These are phyloP conservation scores for Erythrobasidium hasegawianum DNA, from an alignment of 1,284 basidiomycete genomes.

Conservation along the genomic window DNA sequence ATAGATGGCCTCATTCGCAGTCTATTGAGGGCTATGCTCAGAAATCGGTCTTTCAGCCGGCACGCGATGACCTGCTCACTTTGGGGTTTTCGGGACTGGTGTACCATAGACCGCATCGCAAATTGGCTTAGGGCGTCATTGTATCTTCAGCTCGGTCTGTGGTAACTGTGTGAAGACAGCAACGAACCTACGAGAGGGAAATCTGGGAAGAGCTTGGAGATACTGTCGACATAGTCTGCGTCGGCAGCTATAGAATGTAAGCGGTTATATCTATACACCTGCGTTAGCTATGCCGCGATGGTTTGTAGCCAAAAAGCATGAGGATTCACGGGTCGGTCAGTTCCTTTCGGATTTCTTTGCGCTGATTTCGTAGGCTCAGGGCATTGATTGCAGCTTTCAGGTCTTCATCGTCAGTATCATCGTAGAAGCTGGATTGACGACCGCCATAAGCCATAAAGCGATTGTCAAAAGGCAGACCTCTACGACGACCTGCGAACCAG, in stretches of 20 bases:
- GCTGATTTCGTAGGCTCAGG: constrained; percentile 23
- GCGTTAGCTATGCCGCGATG: neutral
- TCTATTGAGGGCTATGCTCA: constrained; percentile 14
- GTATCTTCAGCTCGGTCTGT: constrained; percentile 1
- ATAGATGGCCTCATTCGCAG: constrained; percentile 59
- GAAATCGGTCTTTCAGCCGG: too few species aligned
- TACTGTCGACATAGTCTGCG: constrained; percentile 62
- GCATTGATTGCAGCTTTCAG: neutral
- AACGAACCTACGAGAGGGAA: constrained; percentile 63
- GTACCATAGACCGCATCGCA: constrained; percentile 94
- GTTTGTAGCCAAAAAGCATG: neutral
- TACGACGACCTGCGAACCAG: neutral
- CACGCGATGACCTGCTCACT: constrained; percentile 31
- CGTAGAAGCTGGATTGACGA: neutral
- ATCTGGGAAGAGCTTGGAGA: constrained; percentile 58
- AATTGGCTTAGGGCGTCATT: constrained; percentile 61
- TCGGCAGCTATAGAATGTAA: constrained; percentile 79
- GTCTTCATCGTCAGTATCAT: constrained; percentile 6
- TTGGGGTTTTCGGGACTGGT: constrained; percentile 58
- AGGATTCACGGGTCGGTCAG: constrained; percentile 29
- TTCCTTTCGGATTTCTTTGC: constrained; percentile 29
- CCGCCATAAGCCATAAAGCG: neutral
- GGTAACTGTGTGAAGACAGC: neutral
- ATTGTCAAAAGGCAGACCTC: neutral
- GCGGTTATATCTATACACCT: constrained; percentile 71